These are phyloP conservation scores for Pseudocercospora eumusae DNA, from an alignment of 2,329 filamentous ascomycete genomes.

Conservation along the genomic window DNA sequence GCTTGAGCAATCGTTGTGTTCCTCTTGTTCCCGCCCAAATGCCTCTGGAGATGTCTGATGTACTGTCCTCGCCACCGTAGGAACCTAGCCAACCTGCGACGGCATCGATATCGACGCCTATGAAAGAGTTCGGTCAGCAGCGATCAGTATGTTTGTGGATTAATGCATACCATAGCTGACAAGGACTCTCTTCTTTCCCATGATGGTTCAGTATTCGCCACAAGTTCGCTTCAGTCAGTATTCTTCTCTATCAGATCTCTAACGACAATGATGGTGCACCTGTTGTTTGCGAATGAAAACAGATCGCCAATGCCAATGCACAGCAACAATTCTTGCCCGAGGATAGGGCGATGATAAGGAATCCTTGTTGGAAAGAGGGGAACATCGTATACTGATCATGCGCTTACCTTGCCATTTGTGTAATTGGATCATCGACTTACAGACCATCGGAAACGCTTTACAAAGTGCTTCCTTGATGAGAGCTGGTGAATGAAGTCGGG, in stretches of 20 bases:
- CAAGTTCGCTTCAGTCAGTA: neutral
- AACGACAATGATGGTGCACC: neutral
- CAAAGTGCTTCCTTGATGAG: neutral
- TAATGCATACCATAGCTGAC: constrained; percentile 28
- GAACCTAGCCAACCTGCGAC: constrained; percentile 73
- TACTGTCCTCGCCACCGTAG: constrained; percentile 70
- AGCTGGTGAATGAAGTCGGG: neutral
- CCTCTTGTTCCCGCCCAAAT: constrained; percentile 68
- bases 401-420: neutral
- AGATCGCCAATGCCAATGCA: constrained; percentile 1
- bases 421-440: neutral
- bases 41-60: constrained; percentile 68
- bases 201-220: constrained; percentile 1
- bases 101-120: constrained; percentile 67
- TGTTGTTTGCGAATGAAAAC: constrained; percentile 6
- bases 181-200: constrained; percentile 34
- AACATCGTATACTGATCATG: neutral
- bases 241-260: neutral
- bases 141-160: neutral
- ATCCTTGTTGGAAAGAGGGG: constrained; percentile 8
- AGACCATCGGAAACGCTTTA: neutral
- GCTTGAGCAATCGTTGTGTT: constrained; percentile 64
- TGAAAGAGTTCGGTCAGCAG: neutral
- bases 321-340: constrained; percentile 2
- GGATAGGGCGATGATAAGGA: constrained; percentile 15